Base-by-base conservation (phyloP, 2,329 filamentous ascomycete species). In the Colletotrichum sp. region DNA sequence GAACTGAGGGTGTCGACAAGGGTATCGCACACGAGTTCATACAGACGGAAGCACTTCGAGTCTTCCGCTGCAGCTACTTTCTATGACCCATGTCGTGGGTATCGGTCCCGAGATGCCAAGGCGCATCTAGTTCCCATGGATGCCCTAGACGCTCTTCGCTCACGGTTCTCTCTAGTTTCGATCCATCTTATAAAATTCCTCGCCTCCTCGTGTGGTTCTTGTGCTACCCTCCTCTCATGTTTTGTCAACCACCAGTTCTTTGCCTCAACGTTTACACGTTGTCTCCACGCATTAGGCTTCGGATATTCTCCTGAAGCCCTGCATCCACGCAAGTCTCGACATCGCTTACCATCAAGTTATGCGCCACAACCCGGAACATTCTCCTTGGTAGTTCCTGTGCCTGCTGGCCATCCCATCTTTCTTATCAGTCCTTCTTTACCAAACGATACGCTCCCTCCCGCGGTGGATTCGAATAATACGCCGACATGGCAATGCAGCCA, bases 41-140 rank as follows among this genome's bases (percentile, higher is more conserved):
- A 69, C 73, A 49, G 52, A 59, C 73, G 73, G 73, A 76, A 66
- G 65, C 65, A 71, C 44, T 64, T 64, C 24, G 34, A 73, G 64
- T 34, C 64, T 76, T 76, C 73, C 73, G 73, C 64, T 76, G 73
- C 70, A 76, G 73, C 64, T 69, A 71, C 21, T 57, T 59, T 76
- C 39, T 26, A 36, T 65, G 64, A 69, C 34, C 73, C 73, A 73
- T 76, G 73, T 34, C 62, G 57, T 73, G 64, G 70, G 59, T 73
- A 76, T 76, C 73, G 73, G 57, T 69, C 73, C 70, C 73, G 65
- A 73, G 64, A 76, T 36, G 70, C 73, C 73, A 76, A 69, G 73
- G 49, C 64, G 57, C 59, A 65, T 65, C 26, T 59, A 44, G 64
- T 68, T 39, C 70, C 15, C 30, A 8, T 21, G 52, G 52, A 39